Base-by-base conservation (phyloP, 306 rosid genomes). In the Alnus glutinosa region DNA sequence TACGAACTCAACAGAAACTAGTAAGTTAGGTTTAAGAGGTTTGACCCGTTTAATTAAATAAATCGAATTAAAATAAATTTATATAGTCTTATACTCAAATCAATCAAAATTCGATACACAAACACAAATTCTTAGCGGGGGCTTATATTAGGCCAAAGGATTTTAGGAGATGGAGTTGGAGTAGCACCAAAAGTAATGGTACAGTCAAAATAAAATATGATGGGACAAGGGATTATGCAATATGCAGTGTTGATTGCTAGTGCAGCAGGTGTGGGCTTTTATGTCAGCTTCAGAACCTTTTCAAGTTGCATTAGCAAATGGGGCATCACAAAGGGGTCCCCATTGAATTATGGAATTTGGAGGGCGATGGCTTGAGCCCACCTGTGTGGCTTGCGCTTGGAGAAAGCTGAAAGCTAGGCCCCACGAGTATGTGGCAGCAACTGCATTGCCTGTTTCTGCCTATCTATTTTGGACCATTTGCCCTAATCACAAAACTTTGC, bases 191-290 rank as follows among this genome's bases (percentile, higher is more conserved):
- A 42, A 7, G 5, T 42, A 6, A 42, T 42, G 7, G 46, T 42
- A 42, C 46, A 42, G 46, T 1, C 7, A 42, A 42, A 42, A 42
- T 42, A 5, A 5, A 42, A 15, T 18, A 7, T 50, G 59, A 32
- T 32, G 3, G 12, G 70, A 23, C 50, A 71, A 48, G 61, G 72
- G 14, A 49, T 70, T 39, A 77, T 14, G 7, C 55, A 15, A 13
- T 39, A 77, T 14, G 7, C 55, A 15, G 14, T 46, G 11, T 44
- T 79, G 79, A 75, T 70, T 84, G 86, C 80, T 23, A 83, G 80
- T 30, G 87, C 77, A 76, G 87, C 85, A 78, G 88, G 86, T 87
- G 67, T 34, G 80, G 54, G 77, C 77, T 74, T 86, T 81, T 78
- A 71, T 75, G 89, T 80, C 83, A 70, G 81, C 77, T 82, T 83